Conservation (phyloP, 2,329 filamentous ascomycete genomes). For the Tolypocladium paradoxum region DNA sequence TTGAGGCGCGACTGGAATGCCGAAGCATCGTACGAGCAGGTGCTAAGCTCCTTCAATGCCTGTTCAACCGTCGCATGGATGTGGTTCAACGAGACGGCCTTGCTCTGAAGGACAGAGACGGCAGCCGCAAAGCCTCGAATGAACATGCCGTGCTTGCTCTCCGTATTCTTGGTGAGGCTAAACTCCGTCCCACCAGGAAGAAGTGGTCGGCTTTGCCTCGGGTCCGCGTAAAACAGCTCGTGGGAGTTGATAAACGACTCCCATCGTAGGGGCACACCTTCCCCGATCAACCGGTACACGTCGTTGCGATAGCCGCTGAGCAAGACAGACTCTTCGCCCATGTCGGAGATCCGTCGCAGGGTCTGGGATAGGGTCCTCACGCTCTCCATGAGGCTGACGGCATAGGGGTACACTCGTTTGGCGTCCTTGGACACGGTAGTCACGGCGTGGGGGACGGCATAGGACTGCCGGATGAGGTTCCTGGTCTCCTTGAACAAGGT, state of each 20-base stretch:
- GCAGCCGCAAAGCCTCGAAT: conserved; percentile 85
- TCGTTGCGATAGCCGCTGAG: conserved; percentile 88
- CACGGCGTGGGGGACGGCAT: conserved; percentile 85
- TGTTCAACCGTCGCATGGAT: conserved; percentile 78
- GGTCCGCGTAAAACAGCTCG: conserved; percentile 60
- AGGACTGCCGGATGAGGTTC: conserved; percentile 91
- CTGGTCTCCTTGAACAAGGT: conserved; percentile 97
- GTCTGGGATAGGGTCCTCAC: conserved; percentile 91
- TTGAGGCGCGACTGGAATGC: conserved; percentile 74
- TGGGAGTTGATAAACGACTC: conserved; percentile 97
- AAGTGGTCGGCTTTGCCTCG: conserved; percentile 33
- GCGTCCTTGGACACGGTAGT: conserved; percentile 96
- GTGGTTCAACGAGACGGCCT: conserved; percentile 66
- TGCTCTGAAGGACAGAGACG: conserved; percentile 78
- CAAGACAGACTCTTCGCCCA: conserved; percentile 80
- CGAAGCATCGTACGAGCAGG: conserved; percentile 70
- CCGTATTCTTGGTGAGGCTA: conserved; percentile 43
- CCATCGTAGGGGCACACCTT: conserved; percentile 87
- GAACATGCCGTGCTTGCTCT: conserved; percentile 94
- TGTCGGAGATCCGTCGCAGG: conserved; percentile 68
- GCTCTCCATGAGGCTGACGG: conserved; percentile 96
- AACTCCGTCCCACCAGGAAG: conserved; percentile 28
- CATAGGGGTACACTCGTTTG: conserved; percentile 96
- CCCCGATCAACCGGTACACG: conserved; percentile 70
- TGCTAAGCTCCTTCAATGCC: conserved; percentile 70